Evolutionary conservation across 495 filamentous ascomycete genomes (phyloP).

Genomic region (Trichoderma gamsii): DNA sequence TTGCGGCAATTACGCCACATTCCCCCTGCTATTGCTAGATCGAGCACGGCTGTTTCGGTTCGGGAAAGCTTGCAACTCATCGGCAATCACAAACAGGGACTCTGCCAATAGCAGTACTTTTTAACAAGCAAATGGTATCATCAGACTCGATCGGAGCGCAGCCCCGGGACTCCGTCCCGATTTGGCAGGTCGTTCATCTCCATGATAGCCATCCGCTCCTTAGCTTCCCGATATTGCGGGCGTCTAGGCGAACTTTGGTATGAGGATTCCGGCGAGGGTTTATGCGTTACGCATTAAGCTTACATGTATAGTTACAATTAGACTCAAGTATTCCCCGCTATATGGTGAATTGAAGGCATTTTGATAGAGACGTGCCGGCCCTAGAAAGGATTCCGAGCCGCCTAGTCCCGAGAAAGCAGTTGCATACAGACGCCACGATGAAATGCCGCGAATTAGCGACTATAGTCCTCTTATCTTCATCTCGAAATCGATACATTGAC

Average conservation of each 20-base stretch:
- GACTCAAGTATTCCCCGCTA: not conserved
- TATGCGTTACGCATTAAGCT: not conserved
- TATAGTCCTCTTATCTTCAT: not conserved
- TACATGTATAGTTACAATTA: not conserved
- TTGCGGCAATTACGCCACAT: no score
- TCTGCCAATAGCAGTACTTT: no score
- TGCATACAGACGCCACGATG: not conserved
- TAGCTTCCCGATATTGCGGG: not conserved
- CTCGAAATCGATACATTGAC: no score
- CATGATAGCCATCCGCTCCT: not conserved
- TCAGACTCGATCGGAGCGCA: not conserved
- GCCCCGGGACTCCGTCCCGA: not conserved
- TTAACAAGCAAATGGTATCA: not conserved
- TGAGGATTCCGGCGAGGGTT: not conserved
- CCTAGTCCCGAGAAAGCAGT: conserved; percentile 1
- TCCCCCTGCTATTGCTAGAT: no score
- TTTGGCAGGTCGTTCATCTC: not conserved
- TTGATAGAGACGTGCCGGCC: not conserved
- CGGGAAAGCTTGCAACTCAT: not conserved
- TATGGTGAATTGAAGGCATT: not conserved
- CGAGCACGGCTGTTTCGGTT: no score
- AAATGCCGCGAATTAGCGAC: not conserved
- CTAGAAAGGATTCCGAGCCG: not conserved
- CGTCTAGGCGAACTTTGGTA: not conserved
- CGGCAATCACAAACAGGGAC: not conserved